Evolutionary conservation across 352 stramenopile species (phyloP).

Genomic region (Phytophthora pseudosyringae): DNA sequence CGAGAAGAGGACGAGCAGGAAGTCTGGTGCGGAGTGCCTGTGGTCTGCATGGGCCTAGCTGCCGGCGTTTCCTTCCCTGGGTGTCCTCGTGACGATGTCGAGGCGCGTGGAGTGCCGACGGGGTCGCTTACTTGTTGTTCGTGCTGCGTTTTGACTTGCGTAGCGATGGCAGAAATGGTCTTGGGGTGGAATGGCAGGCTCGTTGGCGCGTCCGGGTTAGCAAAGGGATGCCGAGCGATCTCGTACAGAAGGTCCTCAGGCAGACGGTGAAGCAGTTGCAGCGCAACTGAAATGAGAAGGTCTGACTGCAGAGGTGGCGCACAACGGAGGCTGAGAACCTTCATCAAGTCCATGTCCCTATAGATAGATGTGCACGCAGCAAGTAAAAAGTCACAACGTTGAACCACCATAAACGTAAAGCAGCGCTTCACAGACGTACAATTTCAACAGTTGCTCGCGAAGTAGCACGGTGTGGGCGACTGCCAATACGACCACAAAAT

Average conservation of each 20-base stretch:
- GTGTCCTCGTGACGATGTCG: slow-evolving; percentile 3
- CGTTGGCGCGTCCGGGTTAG: slow-evolving; percentile 57
- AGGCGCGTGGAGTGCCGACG: slow-evolving; percentile 13
- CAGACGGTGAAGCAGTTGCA: slow-evolving; percentile 88
- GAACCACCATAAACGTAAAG: background rate
- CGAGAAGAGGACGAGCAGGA: slow-evolving; percentile 21
- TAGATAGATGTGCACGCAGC: background rate
- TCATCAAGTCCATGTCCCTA: slow-evolving; percentile 90
- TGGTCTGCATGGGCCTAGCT: slow-evolving; percentile 3
- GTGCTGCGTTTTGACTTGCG: slow-evolving; percentile 45
- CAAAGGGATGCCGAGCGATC: slow-evolving; percentile 87
- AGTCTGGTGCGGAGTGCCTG: slow-evolving; percentile 16
- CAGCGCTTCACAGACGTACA: slow-evolving; percentile 46
- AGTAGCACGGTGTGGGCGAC: slow-evolving; percentile 90
- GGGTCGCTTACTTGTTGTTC: slow-evolving; percentile 15
- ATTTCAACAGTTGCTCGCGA: slow-evolving; percentile 80
- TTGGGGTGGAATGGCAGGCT: slow-evolving; percentile 67
- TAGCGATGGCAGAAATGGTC: slow-evolving; percentile 56
- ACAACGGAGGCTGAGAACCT: slow-evolving; percentile 87
- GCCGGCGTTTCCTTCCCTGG: slow-evolving; percentile 20
- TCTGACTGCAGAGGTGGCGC: slow-evolving; percentile 82
- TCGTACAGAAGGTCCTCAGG: slow-evolving; percentile 87
- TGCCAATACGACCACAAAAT: slow-evolving; percentile 92
- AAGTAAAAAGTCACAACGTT: slow-evolving; percentile 7
- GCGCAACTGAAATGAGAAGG: slow-evolving; percentile 82